Base-by-base conservation (phyloP, 177 flowering plant genomes). In the Vitis hybrid region DNA sequence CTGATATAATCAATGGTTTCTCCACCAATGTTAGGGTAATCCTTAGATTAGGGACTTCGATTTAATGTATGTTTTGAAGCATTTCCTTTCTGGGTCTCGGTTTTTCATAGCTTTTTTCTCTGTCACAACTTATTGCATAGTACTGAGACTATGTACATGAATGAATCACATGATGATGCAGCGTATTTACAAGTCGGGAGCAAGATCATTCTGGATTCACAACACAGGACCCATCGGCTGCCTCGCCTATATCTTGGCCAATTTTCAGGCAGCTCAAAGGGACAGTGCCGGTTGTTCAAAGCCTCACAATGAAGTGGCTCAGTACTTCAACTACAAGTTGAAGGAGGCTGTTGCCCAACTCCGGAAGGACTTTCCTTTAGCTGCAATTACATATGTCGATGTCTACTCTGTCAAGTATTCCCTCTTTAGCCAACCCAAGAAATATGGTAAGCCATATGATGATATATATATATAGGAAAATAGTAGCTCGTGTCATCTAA, bases 161-260 rank as follows among this genome's bases (percentile, higher is more conserved):
- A 22, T 22, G 4, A 19, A 55, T 6, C 11, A 31, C 12, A 58
- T 34, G 54, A 49, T 22, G 10, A 12, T 61, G 68, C 76, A 80
- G 83, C 55, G 70, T 1, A 20, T 77, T 52, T 75, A 75, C 64
- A 45, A 59, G 15, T 45, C 58, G 58, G 87, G 87, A 8, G 87
- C 79, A 1, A 73, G 85, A 48, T 75, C 58, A 4, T 82, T 84
- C 52, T 82, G 85, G 87, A 77, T 84, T 51, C 85, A 82, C 70
- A 85, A 83, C 72, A 85, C 86, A 4, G 88, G 86, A 0, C 86
- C 86, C 16, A 51, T 83, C 2, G 86, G 86, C 34, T 82, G 88
- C 75, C 70, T 82, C 6, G 76, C 88, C 0, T 81, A 82, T 50
- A 66, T 81, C 12, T 62, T 84, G 59, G 84, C 73, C 50, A 50